Conservation (phyloP, 208 protist genomes). For the Herpetomonas samuelpessoai region DNA sequence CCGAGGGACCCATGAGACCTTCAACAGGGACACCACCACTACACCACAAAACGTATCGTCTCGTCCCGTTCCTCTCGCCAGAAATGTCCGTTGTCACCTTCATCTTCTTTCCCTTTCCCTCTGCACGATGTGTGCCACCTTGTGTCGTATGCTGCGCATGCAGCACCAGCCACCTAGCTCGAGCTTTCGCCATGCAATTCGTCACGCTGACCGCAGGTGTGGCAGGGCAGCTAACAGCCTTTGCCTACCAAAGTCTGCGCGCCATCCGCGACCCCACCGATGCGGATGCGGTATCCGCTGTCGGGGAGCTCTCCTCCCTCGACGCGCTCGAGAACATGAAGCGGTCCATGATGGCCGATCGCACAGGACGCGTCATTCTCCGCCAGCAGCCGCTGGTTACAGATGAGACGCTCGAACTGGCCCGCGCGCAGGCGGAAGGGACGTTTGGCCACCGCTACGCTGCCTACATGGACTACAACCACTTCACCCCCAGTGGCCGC, state of each 20-base stretch:
- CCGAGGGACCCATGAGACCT: too few relatives aligned
- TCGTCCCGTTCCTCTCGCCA: too few relatives aligned
- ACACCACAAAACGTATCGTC: too few relatives aligned
- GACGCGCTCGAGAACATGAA: slow-evolving; percentile 68
- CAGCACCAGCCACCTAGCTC: too few relatives aligned
- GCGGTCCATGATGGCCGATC: slow-evolving; percentile 74
- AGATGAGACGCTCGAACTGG: slow-evolving; percentile 57
- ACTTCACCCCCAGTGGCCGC: slow-evolving; percentile 70
- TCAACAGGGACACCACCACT: too few relatives aligned
- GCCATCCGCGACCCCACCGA: slow-evolving; percentile 70
- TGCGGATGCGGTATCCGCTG: slow-evolving; percentile 54
- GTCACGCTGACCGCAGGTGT: slow-evolving; percentile 25
- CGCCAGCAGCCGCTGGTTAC: slow-evolving; percentile 44
- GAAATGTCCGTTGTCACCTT: too few relatives aligned
- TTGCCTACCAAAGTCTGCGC: slow-evolving; percentile 45
- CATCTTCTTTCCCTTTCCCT: too few relatives aligned
- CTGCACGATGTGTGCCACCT: too few relatives aligned
- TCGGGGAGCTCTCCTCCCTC: slow-evolving; percentile 71
- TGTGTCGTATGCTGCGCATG: too few relatives aligned
- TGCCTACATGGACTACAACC: slow-evolving; percentile 75
- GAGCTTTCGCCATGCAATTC: slow-evolving; percentile 22
- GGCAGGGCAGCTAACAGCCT: slow-evolving; percentile 32
- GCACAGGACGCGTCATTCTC: slow-evolving; percentile 59
- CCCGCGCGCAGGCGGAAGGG: slow-evolving; percentile 31
- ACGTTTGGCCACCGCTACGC: slow-evolving; percentile 81